These are phyloP conservation scores for Geotrichum histeridarum DNA, from an alignment of 1,139 yeast genomes.

Conservation along the genomic window DNA sequence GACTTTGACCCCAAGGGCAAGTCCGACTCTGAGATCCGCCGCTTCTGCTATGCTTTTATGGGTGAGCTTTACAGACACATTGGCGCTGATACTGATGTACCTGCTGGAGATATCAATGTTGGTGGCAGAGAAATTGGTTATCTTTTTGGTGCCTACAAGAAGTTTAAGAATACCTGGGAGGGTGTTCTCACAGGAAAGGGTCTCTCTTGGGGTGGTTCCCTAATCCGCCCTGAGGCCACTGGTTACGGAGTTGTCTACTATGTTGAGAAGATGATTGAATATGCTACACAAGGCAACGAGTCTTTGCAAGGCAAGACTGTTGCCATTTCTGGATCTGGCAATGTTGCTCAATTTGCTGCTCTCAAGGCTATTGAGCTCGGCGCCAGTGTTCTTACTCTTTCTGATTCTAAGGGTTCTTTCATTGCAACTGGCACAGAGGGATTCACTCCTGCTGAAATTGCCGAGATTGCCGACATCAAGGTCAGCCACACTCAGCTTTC, in stretches of 20 bases:
- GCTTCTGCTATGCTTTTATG: constrained; percentile 95
- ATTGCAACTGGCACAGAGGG: constrained; percentile 55
- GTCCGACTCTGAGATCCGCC: constrained; percentile 88
- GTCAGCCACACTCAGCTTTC: constrained; percentile 71
- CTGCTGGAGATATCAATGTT: constrained; percentile 95
- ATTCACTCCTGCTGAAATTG: constrained; percentile 75
- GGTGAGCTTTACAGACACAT: constrained; percentile 91
- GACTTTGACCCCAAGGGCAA: constrained; percentile 96
- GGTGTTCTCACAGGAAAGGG: constrained; percentile 99
- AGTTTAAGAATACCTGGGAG: constrained; percentile 85
- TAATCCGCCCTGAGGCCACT: constrained; percentile 98
- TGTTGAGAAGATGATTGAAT: constrained; percentile 95
- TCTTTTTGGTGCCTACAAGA: constrained; percentile 96
- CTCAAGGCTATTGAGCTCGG: constrained; percentile 95
- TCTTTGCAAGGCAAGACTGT: constrained; percentile 88
- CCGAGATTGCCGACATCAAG: constrained; percentile 76
- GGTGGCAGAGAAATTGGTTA: constrained; percentile 91
- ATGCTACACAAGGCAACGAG: constrained; percentile 84
- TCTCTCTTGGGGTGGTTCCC: constrained; percentile 96
- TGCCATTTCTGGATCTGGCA: constrained; percentile 96
- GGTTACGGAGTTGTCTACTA: constrained; percentile 97
- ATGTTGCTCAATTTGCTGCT: constrained; percentile 98
- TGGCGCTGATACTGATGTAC: constrained; percentile 96
- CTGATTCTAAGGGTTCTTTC: constrained; percentile 91
- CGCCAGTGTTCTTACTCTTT: constrained; percentile 86